A percentile compares a stretch with the other conserved stretches of the same genome.
These are phyloP conservation scores for Colletotrichum sp. DNA, from an alignment of 2,329 filamentous ascomycete genomes.

Conservation along the genomic window DNA sequence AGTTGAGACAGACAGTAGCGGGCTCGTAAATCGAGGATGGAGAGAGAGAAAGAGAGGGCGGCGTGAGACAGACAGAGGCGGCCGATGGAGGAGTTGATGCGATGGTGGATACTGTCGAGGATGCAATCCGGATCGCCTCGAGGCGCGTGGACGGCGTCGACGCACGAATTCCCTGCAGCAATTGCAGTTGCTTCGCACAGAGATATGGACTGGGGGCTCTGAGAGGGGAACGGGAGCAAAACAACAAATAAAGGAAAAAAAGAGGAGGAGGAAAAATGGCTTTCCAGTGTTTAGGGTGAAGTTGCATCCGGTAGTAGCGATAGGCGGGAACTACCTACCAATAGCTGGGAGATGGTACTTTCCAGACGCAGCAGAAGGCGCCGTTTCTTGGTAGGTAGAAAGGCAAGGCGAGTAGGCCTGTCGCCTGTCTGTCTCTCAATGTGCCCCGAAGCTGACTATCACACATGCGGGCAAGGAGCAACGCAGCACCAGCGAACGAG, in stretches of 20 bases:
- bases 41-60: not conserved
- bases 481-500: slow-evolving; percentile 16
- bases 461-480: slow-evolving; percentile 10
- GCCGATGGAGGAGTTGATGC: not conserved
- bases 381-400: not conserved
- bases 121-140: slow-evolving; percentile 13
- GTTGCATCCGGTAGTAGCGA: slow-evolving; percentile 12
- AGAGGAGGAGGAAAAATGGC: not conserved
- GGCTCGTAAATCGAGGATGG: not conserved
- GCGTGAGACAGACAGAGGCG: not conserved
- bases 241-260: not conserved
- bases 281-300: slow-evolving; percentile 14
- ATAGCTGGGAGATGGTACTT: not conserved
- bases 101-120: slow-evolving; percentile 1
- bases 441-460: not conserved
- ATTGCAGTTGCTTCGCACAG: not conserved
- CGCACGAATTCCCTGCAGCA: not conserved
- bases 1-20: not conserved
- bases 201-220: not conserved
- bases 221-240: not conserved
- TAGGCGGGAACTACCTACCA: not conserved
- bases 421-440: not conserved
- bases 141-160: not conserved
- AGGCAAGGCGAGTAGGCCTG: not conserved
- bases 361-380: not conserved